Evolutionary conservation across 345 rosid genomes (phyloP), one percentile per base, ranked within the genome.

Genomic region (Eucalyptus coolabah): DNA sequence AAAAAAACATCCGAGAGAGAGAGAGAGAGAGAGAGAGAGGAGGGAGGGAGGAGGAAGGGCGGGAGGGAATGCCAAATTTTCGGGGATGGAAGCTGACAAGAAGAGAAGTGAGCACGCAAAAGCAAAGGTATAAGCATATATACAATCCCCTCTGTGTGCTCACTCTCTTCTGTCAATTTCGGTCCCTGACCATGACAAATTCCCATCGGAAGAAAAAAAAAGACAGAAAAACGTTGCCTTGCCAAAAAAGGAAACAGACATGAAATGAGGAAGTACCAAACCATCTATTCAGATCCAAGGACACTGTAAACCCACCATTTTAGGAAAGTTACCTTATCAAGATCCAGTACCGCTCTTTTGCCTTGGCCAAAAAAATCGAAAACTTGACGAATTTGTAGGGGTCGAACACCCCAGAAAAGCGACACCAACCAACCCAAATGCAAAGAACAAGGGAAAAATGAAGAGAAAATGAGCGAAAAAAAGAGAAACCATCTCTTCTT

Each of bases 91-190:
- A 96, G 91, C 94, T 96, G 99, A 97, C 99, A 95, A 95, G 92
- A 92, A 95, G 99, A 97, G 98, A 92, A 90, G 95, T 97, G 98
- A 96, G 98, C 99, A 97, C 99, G 92, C 96, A 96, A 94, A 95
- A 94, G 98, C 95, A 97, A 89, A 69, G 87, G 95, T 93, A 96
- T 93, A 94, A 85, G 51, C 47, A 50, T 80, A 91, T 91, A 94
- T 96, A 95, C 96, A 92, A 94, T 89, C 93, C 95, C 96, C 94
- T 92, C 95, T 95, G 97, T 93, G 98, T 97, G 99, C 99, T 96
- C 99, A 96, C 99, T 97, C 99, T 97, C 99, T 97, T 97, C 99
- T 97, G 99, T 97, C 99, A 97, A 93, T 92, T 96, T 96, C 96
- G 49, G 93, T 91, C 91, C 92, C 94, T 87, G 87, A 23, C 80